Percentiles rank a stretch among this genome's conserved stretches.
phyloP scores from a whole-genome alignment of 2,329 filamentous ascomycete genomes.

The Ascosphaera pollenicola region DNA sequence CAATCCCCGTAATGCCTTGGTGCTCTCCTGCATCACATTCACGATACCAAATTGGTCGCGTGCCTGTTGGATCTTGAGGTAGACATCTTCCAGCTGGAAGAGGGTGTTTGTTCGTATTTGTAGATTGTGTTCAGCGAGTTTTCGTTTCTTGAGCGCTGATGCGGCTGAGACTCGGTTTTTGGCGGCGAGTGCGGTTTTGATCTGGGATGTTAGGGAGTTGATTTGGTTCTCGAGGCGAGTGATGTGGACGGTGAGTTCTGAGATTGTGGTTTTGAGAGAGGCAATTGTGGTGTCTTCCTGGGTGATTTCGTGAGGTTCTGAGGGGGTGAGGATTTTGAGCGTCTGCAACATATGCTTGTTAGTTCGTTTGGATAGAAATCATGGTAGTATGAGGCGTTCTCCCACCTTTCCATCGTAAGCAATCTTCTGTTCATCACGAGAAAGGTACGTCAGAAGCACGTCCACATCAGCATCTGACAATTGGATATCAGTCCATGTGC shows the following conservation, averaged over 20 bases:
- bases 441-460: conserved; percentile 46
- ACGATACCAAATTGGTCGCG: conserved; percentile 67
- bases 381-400: conserved; percentile 4
- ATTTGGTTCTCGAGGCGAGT: conserved; percentile 38
- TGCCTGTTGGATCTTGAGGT: conserved; percentile 66
- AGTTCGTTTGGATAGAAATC: conserved; percentile 27
- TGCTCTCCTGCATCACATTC: conserved; percentile 58
- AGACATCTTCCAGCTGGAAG: conserved; percentile 61
- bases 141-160: conserved; percentile 61
- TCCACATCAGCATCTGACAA: conserved; percentile 45
- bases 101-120: conserved; percentile 50
- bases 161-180: conserved; percentile 59
- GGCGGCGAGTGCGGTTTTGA: conserved; percentile 45
- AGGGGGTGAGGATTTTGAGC: conserved; percentile 46
- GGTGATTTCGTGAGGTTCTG: conserved; percentile 34
- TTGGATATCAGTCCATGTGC: conserved; percentile 25
- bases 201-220: conserved; percentile 27
- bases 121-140: conserved; percentile 54
- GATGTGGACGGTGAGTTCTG: conserved; percentile 43
- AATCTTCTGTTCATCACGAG: conserved; percentile 38
- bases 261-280: conserved; percentile 51
- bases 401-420: conserved; percentile 25
- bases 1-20: conserved; percentile 46
- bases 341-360: conserved; percentile 29
- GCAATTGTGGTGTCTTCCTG: conserved; percentile 65